Conservation (phyloP, 257 asterid genomes). For the Rehmannia glutinosa region DNA sequence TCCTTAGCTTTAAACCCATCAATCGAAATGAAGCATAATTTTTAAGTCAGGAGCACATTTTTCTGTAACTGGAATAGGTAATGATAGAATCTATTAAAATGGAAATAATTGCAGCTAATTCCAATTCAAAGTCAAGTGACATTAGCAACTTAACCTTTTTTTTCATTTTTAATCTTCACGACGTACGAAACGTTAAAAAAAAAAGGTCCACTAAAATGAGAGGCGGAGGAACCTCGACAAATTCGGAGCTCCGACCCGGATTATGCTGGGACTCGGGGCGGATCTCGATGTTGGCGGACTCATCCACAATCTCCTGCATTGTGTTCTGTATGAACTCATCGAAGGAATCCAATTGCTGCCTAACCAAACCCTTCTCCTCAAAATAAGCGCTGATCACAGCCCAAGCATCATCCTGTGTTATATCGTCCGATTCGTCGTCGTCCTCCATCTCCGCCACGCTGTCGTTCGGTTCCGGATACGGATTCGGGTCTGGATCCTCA, state of each 20-base stretch:
- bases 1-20: too few relatives aligned
- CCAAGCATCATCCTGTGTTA: constrained; percentile 57
- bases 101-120: not conserved
- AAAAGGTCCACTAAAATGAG: too few relatives aligned
- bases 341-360: constrained; percentile 53
- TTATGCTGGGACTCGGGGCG: constrained; percentile 51
- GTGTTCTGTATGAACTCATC: constrained; percentile 58
- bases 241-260: constrained; percentile 41
- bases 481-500: not conserved
- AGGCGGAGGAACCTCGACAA: constrained; percentile 38
- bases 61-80: too few relatives aligned
- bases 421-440: constrained; percentile 24
- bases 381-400: constrained; percentile 49
- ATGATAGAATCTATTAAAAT: too few relatives aligned
- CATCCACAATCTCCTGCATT: constrained; percentile 59
- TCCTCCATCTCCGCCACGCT: not conserved
- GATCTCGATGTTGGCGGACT: constrained; percentile 49
- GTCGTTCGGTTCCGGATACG: not conserved
- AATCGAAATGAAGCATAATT: too few relatives aligned
- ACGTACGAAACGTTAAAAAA: too few relatives aligned
- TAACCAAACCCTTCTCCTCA: constrained; percentile 54
- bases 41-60: too few relatives aligned
- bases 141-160: too few relatives aligned
- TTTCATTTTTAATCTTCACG: too few relatives aligned
- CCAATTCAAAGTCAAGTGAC: not conserved